Base-by-base conservation (phyloP, 1,139 yeast species). In the Suhomyces panamericanus region DNA sequence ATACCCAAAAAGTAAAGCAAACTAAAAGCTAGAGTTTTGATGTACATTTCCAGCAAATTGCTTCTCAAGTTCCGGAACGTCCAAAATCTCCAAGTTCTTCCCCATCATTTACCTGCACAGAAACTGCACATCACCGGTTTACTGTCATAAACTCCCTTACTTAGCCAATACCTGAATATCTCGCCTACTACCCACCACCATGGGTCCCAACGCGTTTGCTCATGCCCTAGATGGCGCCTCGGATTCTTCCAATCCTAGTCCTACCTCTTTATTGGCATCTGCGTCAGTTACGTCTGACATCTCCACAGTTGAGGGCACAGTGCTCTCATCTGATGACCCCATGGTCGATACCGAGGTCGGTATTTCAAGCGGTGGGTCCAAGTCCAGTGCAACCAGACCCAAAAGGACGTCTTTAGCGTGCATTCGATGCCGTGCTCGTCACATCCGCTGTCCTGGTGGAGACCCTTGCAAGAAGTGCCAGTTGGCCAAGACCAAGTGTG, bases 391-490 rank as follows among this genome's bases (percentile, higher is more conserved):
- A 12, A 7, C 27, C 35, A 34, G 32, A 10, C 49, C 47, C 22
- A 72, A 71, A 46, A 51, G 77, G 43, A 67, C 72, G 4, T 58
- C 69, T 8, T 55, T 72, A 43, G 78, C 79, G 1, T 87, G 95
- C 59, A 80, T 82, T 13, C 66, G 90, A 39, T 87, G 96, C 58
- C 71, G 95, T 34, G 77, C 81, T 40, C 73, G 93, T 46, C 95
- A 87, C 62, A 82, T 85, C 32, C 78, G 87, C 51, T 87, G 96
- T 58, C 90, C 90, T 10, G 95, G 95, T 1, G 93, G 89, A 1
- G 78, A 82, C 33, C 89, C 91, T 0, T 87, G 96, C 60, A 66
- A 71, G 44, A 83, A 83, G 56, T 87, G 96, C 60, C 67, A 64
- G 15, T 63, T 75, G 41, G 80, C 87, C 14, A 76, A 74, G 44